These are phyloP conservation scores for Caryopteris hybrid DNA, from an alignment of 305 asterid species.

Conservation along the genomic window DNA sequence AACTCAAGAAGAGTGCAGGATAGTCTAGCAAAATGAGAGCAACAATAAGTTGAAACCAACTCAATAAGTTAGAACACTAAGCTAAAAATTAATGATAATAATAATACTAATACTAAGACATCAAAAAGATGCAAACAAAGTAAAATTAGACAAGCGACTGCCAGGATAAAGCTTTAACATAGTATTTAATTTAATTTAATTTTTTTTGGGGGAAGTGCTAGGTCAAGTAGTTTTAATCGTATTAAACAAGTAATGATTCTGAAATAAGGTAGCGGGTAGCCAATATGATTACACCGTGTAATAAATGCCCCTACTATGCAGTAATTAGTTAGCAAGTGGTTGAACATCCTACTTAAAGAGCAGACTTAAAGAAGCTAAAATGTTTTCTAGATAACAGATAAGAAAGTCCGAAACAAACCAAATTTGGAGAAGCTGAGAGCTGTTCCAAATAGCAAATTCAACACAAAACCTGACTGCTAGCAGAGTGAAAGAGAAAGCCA, in stretches of 20 bases:
- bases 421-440: background rate
- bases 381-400: background rate
- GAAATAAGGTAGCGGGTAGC: too few relatives aligned
- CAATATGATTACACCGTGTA: background rate
- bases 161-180: background rate
- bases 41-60: background rate
- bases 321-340: background rate
- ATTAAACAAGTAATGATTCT: too few relatives aligned
- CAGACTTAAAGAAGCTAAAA: background rate
- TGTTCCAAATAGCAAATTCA: too few relatives aligned
- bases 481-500: background rate
- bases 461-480: background rate
- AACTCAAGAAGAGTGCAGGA: background rate
- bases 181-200: background rate
- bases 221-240: too few relatives aligned
- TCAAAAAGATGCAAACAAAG: background rate
- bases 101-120: background rate
- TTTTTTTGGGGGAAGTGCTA: background rate
- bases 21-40: constrained; percentile 8
- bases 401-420: background rate
- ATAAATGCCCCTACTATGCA: background rate
- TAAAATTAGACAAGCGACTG: background rate
- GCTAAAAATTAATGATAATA: background rate
- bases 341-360: background rate
- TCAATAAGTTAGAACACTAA: background rate